Evolutionary conservation across 805 yeast species (phyloP).

Genomic region (Candida patagonica): DNA sequence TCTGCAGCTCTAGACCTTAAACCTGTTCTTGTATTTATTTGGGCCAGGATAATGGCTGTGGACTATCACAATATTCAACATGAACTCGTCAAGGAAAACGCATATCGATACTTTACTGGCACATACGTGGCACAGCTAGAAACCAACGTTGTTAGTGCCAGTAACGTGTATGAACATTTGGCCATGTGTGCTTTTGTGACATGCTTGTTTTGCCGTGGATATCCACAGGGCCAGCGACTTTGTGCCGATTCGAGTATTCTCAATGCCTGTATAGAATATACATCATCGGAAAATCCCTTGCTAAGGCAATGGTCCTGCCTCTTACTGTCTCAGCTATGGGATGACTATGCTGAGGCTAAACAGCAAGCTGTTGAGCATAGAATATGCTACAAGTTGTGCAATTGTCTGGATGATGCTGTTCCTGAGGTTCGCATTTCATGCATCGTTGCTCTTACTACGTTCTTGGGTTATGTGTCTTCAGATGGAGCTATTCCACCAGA

Average conservation of each 20-base stretch:
- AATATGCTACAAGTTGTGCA: constrained; percentile 44
- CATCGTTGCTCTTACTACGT: constrained; percentile 61
- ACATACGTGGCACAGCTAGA: constrained; percentile 44
- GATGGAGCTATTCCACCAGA: constrained; percentile 8
- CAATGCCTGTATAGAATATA: constrained; percentile 55
- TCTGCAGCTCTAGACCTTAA: constrained; percentile 93
- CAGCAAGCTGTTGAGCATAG: constrained; percentile 60
- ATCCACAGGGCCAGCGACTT: constrained; percentile 67
- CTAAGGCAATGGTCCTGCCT: constrained; percentile 89
- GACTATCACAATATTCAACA: constrained; percentile 85
- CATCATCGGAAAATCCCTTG: constrained; percentile 70
- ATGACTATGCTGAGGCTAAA: constrained; percentile 63
- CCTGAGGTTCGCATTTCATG: constrained; percentile 92
- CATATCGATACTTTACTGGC: constrained; percentile 76
- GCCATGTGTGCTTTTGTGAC: constrained; percentile 93
- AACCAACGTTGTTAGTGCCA: constrained; percentile 25
- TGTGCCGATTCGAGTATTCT: constrained; percentile 69
- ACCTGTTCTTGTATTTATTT: constrained; percentile 88
- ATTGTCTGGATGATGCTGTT: constrained; percentile 66
- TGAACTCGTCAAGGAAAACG: constrained; percentile 84
- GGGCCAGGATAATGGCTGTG: constrained; percentile 97
- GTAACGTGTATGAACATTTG: constrained; percentile 61
- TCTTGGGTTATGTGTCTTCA: constrained; percentile 35
- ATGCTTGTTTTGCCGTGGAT: constrained; percentile 74
- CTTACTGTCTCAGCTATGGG: constrained; percentile 68